phyloP scores from a whole-genome alignment of 495 filamentous ascomycete species.

The Podospora australis region DNA sequence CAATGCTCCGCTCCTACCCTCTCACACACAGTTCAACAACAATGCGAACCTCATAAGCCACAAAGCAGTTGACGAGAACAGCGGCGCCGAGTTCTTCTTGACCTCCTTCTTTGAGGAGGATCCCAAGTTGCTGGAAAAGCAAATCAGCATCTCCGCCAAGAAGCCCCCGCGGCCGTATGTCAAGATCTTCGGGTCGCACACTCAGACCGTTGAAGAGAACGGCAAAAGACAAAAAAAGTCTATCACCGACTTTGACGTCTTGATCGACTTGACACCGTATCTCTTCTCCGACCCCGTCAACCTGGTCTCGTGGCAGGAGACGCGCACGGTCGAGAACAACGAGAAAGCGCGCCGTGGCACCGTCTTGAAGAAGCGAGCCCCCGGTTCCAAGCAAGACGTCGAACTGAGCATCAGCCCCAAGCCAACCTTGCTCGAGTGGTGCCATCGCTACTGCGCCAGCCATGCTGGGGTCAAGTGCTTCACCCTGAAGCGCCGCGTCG shows the following conservation, averaged over 20 bases:
- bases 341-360: constrained; percentile 40
- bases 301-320: constrained; percentile 19
- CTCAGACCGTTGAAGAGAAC: constrained; percentile 36
- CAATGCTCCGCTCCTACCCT: constrained; percentile 17
- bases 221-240: constrained; percentile 38
- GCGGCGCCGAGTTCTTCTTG: constrained; percentile 31
- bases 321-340: constrained; percentile 34
- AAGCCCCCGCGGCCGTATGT: constrained; percentile 42
- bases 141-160: constrained; percentile 35
- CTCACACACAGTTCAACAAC: neutral
- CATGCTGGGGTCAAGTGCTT: constrained; percentile 46
- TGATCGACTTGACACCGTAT: constrained; percentile 44
- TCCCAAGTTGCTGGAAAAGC: constrained; percentile 34
- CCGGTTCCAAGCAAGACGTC: constrained; percentile 32
- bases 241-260: constrained; percentile 47
- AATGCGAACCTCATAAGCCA: neutral
- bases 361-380: constrained; percentile 31
- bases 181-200: constrained; percentile 45
- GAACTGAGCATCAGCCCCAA: constrained; percentile 28
- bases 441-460: constrained; percentile 48
- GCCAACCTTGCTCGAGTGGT: constrained; percentile 49
- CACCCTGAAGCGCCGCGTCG: constrained; percentile 41
- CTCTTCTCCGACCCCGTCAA: constrained; percentile 36
- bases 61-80: constrained; percentile 14
- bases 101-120: constrained; percentile 33